These are phyloP conservation scores for Musa balbisiana DNA, from an alignment of 202 grass and related monocot species.

Conservation along the genomic window DNA sequence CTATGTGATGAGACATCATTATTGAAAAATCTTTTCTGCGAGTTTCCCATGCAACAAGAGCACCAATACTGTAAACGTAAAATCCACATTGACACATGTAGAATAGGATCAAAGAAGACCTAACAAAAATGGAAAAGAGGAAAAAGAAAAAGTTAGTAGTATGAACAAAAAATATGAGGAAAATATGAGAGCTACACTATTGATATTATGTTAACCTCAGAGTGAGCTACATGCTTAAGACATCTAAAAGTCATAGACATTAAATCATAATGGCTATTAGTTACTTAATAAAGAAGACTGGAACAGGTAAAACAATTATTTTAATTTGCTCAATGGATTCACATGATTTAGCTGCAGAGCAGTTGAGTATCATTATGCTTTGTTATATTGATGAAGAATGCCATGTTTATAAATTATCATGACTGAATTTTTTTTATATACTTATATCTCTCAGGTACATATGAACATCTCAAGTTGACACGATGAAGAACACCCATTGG, in stretches of 20 bases:
- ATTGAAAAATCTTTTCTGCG: slow-evolving; percentile 97
- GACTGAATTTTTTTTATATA: too few species aligned
- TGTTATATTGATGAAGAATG: not conserved
- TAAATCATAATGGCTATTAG: not conserved
- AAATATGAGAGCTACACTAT: not conserved
- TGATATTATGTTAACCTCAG: not conserved
- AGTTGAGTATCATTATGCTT: not conserved
- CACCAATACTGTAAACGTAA: slow-evolving; percentile 91
- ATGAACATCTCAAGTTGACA: too few species aligned
- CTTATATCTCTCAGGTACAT: too few species aligned
- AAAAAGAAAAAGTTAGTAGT: slow-evolving; percentile 6
- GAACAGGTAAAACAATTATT: not conserved
- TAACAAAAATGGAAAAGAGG: slow-evolving; percentile 23
- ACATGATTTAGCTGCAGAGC: not conserved
- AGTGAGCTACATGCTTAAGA: not conserved
- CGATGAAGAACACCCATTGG: too few species aligned
- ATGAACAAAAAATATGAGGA: not conserved
- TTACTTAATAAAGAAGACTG: too few species aligned
- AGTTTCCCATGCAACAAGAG: slow-evolving; percentile 96
- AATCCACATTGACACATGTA: slow-evolving; percentile 99
- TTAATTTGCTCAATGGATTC: not conserved
- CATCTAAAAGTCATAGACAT: not conserved
- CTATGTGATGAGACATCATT: slow-evolving; percentile 99
- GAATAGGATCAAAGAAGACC: slow-evolving; percentile 71
- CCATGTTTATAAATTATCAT: too few species aligned